These are phyloP conservation scores for Globisporangium recalcitrans DNA, from an alignment of 352 stramenopile genomes.

Conservation along the genomic window DNA sequence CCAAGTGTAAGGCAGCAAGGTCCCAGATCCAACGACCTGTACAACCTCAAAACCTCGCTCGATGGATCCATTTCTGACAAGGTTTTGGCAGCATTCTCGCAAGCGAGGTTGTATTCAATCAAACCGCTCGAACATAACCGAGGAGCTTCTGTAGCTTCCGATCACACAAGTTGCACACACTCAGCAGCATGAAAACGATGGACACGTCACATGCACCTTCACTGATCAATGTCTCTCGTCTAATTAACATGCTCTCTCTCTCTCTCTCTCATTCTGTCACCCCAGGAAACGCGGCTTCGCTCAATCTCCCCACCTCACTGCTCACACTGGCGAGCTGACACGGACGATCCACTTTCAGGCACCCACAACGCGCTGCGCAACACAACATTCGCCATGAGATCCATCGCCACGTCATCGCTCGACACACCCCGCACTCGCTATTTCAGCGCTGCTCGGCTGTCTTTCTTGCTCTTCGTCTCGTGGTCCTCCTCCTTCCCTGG, in stretches of 20 bases:
- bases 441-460: no score
- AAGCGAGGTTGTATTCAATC: background rate
- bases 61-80: background rate
- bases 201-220: background rate
- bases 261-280: no score
- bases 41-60: conserved; percentile 22
- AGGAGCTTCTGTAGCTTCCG: no score
- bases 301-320: background rate
- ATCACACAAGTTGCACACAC: no score
- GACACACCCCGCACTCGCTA: no score
- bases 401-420: no score
- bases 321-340: background rate
- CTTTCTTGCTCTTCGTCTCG: no score
- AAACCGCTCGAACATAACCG: no score
- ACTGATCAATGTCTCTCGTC: background rate
- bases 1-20: background rate
- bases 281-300: background rate
- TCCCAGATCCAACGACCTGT: conserved; percentile 4
- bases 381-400: no score
- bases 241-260: background rate
- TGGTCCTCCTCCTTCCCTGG: background rate
- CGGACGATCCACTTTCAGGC: background rate
- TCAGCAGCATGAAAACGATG: conserved; percentile 1
- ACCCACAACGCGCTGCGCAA: background rate
- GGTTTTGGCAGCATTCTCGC: background rate